These are phyloP conservation scores for Primulina eburnea DNA, from an alignment of 257 asterid species.

Conservation along the genomic window DNA sequence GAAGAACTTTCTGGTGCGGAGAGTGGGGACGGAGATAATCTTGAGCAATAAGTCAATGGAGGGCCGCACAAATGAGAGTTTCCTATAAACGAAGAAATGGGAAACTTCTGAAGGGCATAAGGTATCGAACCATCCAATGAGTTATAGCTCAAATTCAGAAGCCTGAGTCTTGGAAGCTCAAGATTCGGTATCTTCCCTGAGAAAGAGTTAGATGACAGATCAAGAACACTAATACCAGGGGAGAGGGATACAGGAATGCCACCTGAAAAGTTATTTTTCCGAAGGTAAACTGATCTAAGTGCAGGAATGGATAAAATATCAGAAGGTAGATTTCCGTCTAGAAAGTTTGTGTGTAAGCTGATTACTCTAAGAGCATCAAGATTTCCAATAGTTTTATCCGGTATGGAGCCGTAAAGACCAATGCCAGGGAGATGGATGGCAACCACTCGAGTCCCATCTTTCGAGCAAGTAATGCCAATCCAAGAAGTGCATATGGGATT, in stretches of 20 bases:
- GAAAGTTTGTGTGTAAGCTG: conserved; percentile 68
- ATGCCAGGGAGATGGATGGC: conserved; percentile 76
- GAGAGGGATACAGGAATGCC: conserved; percentile 47
- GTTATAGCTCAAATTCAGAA: conserved; percentile 67
- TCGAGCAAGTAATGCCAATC: conserved; percentile 70
- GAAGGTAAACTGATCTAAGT: conserved; percentile 63
- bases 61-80: conserved; percentile 63
- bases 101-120: conserved; percentile 53
- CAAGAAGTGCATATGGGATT: conserved; percentile 60
- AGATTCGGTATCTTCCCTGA: conserved; percentile 67
- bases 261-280: conserved; percentile 79
- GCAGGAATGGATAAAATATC: conserved; percentile 65
- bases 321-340: conserved; percentile 60
- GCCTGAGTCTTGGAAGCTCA: conserved; percentile 44
- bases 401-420: conserved; percentile 75
- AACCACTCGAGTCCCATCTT: conserved; percentile 49
- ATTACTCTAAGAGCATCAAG: conserved; percentile 62
- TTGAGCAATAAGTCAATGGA: conserved; percentile 48
- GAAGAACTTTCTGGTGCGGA: conserved; percentile 25
- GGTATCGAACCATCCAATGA: conserved; percentile 65
- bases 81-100: conserved; percentile 63
- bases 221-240: conserved; percentile 48
- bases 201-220: conserved; percentile 70
- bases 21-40: conserved; percentile 41
- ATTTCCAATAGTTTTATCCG: conserved; percentile 54